These are phyloP conservation scores for Ustilago cynodontis DNA, from an alignment of 1,284 basidiomycete species.

Conservation along the genomic window DNA sequence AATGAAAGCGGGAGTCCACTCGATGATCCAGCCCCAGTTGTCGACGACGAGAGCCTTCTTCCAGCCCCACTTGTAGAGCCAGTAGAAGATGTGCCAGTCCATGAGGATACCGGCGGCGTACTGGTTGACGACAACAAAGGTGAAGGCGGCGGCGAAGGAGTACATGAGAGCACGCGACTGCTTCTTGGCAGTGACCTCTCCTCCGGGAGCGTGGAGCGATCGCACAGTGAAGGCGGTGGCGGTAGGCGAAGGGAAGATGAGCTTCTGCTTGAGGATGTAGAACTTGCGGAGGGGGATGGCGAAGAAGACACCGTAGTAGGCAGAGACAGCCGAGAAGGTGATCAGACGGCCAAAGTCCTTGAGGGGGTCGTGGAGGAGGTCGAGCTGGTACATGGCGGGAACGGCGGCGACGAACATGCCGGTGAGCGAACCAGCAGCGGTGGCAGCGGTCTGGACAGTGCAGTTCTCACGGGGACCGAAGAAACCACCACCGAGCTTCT, in stretches of 20 bases:
- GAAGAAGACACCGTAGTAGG: slow-evolving; percentile 79
- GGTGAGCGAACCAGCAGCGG: slow-evolving; percentile 69
- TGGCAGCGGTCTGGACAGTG: slow-evolving; percentile 63
- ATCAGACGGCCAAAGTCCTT: slow-evolving; percentile 70
- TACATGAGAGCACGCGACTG: slow-evolving; percentile 75
- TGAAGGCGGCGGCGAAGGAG: slow-evolving; percentile 74
- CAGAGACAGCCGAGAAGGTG: slow-evolving; percentile 75
- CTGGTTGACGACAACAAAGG: slow-evolving; percentile 75
- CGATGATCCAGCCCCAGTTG: slow-evolving; percentile 70
- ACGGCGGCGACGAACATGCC: slow-evolving; percentile 78
- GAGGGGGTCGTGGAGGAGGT: slow-evolving; percentile 53
- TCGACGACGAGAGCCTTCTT: slow-evolving; percentile 76
- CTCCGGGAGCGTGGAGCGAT: slow-evolving; percentile 73
- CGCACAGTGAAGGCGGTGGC: slow-evolving; percentile 79
- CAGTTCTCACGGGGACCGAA: slow-evolving; percentile 81
- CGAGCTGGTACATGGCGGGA: slow-evolving; percentile 77
- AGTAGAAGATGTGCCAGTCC: slow-evolving; percentile 77
- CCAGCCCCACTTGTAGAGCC: slow-evolving; percentile 76
- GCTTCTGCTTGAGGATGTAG: slow-evolving; percentile 78
- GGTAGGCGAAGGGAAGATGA: slow-evolving; percentile 79
- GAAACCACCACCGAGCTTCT: slow-evolving; percentile 74
- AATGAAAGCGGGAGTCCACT: slow-evolving; percentile 78
- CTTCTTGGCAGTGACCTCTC: slow-evolving; percentile 73
- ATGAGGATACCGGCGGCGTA: slow-evolving; percentile 76
- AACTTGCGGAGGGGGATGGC: slow-evolving; percentile 77